Evolutionary conservation across 441 rosid species (phyloP).

Genomic region (Daphne laureola): DNA sequence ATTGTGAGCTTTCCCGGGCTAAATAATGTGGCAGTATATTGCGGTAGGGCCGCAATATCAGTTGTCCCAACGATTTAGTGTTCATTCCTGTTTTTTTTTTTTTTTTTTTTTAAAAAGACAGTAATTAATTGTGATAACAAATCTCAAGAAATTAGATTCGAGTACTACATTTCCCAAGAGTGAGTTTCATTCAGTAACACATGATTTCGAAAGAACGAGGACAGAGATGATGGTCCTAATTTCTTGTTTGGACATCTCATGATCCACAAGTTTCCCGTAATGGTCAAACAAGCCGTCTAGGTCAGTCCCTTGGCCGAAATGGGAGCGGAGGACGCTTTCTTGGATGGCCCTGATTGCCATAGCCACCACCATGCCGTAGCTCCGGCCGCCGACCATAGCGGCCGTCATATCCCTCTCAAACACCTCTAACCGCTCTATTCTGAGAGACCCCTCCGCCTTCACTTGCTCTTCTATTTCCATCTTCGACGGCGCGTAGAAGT

Average conservation of each 20-base stretch:
- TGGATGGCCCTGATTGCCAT: constrained; percentile 76
- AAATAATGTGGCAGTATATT: too few relatives aligned
- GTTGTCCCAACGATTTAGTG: too few relatives aligned
- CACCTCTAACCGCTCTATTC: constrained; percentile 37
- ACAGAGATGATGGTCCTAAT: constrained; percentile 53
- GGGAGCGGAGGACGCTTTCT: constrained; percentile 57
- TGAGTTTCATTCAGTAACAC: neutral
- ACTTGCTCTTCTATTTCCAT: constrained; percentile 56
- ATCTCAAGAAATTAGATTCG: too few relatives aligned
- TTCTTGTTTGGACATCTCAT: constrained; percentile 47
- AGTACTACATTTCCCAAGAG: too few relatives aligned
- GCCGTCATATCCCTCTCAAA: constrained; percentile 27
- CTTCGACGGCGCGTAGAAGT: constrained; percentile 65
- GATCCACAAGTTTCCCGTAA: constrained; percentile 43
- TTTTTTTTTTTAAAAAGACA: too few relatives aligned
- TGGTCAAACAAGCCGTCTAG: constrained; percentile 50
- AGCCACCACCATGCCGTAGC: constrained; percentile 56
- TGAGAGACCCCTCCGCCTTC: constrained; percentile 50
- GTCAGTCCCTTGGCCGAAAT: constrained; percentile 53
- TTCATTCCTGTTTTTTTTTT: too few relatives aligned
- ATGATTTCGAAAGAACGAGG: constrained; percentile 50
- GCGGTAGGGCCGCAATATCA: too few relatives aligned
- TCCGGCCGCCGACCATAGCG: constrained; percentile 17
- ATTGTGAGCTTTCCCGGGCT: too few relatives aligned
- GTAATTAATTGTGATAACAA: too few relatives aligned